Evolutionary conservation across 306 rosid species (phyloP).

Genomic region (Pyrus betulifolia): DNA sequence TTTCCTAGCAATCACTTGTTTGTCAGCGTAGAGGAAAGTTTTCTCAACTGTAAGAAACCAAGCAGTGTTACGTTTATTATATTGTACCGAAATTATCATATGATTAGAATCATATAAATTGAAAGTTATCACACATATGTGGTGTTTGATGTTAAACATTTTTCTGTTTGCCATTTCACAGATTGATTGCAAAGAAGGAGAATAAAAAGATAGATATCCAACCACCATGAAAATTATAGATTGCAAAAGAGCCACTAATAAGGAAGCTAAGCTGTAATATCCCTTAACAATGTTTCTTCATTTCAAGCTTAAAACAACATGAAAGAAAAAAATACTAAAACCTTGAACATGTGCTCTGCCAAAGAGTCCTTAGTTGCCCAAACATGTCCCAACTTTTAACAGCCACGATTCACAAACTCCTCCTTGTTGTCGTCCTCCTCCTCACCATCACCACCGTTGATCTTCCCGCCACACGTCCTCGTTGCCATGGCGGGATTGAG

Average conservation of each 20-base stretch:
- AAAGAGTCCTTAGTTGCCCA: slow-evolving; percentile 80
- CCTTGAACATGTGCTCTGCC: slow-evolving; percentile 33
- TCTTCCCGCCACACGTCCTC: slow-evolving; percentile 4
- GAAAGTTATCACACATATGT: too few species aligned
- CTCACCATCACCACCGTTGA: slow-evolving; percentile 15
- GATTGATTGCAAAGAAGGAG: too few species aligned
- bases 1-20: not conserved
- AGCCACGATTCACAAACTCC: slow-evolving; percentile 8
- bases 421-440: slow-evolving; percentile 18
- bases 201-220: not conserved
- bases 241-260: not conserved
- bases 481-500: slow-evolving; percentile 7
- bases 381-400: slow-evolving; percentile 33
- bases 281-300: not conserved
- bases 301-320: slow-evolving; percentile 3
- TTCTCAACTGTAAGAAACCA: not conserved
- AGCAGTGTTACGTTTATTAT: not conserved
- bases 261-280: not conserved
- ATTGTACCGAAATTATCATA: not conserved
- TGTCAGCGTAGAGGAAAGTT: too few species aligned
- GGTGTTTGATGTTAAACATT: too few species aligned
- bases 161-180: too few species aligned
- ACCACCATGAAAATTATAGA: not conserved
- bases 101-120: not conserved
- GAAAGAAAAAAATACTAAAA: not conserved